Conservation (phyloP, 768 basidiomycete species). For the Hydnum rufescens region DNA sequence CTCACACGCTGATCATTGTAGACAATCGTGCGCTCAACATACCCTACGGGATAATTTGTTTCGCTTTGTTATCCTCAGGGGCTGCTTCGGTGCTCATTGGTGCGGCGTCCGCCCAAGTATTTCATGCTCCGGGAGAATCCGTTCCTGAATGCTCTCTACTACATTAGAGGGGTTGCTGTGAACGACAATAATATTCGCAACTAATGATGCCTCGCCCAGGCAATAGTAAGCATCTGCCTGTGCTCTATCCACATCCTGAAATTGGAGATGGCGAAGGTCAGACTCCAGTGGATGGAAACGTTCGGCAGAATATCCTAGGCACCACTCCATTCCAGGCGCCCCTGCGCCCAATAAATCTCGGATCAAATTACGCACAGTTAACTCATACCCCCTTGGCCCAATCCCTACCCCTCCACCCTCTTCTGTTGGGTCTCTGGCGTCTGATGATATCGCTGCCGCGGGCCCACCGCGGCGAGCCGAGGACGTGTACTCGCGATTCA, state of each 20-base stretch:
- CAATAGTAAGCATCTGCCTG: background rate
- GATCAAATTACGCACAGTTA: background rate
- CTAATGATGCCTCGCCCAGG: background rate
- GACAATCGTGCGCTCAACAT: no score
- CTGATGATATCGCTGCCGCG: background rate
- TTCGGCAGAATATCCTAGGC: background rate
- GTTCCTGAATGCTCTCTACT: no score
- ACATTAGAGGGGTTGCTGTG: no score
- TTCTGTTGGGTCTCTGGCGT: background rate
- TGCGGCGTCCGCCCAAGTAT: no score
- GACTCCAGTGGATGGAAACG: no score
- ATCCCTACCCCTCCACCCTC: background rate
- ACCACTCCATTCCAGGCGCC: background rate
- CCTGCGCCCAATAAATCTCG: background rate
- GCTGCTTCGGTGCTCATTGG: no score
- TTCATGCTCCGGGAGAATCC: no score
- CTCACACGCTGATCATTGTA: no score
- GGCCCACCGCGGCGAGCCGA: background rate
- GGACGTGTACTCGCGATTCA: constrained; percentile 7
- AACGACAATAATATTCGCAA: no score
- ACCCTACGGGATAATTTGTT: no score
- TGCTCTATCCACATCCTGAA: constrained; percentile 7
- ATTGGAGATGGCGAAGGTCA: constrained; percentile 1
- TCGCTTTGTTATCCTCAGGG: no score
- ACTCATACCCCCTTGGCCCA: no score